Evolutionary conservation across 148 eudicot species (phyloP), one percentile per base, ranked within the genome.

Genomic region (Rhododendron ferrugineum): DNA sequence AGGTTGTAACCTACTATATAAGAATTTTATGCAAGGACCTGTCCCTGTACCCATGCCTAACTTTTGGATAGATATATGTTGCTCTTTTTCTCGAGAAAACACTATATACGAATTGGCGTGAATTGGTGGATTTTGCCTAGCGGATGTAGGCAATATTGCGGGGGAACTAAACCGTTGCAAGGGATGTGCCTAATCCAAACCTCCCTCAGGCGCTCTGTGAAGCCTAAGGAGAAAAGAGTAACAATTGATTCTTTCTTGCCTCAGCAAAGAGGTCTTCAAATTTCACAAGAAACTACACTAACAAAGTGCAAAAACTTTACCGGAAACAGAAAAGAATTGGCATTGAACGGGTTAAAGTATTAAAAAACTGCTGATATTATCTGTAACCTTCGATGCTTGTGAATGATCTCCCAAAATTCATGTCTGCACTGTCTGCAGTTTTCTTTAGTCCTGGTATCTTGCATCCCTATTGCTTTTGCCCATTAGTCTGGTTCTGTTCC

Each of bases 401-500:
- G 42, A 46, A 46, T 11, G 36, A 14, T 68, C 30, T 82, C 56
- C 11, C 15, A 0, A 14, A 16, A 37, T 22, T 82, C 3, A 36
- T 3, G 62, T 82, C 37, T 83, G 3, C 42, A 18, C 42, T 72
- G 52, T 26, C 83, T n/a, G 52, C 34, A 5, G 40, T n/a, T n/a
- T 52, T 72, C 26, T 37, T 44, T 49, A 18, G 40, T 36, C 28
- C 75, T 70, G 37, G 74, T 70, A 11, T 66, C 14, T 26, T 68
- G 56, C 50, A 74, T 82, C 73, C 73, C 60, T 16, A 46, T 56
- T 82, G 80, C 73, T 82, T n/a, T 60, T 56, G n/a, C 50, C 36
- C 14, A n/a, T 34, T 34, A 22, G 26, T 42, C 23, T 83, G 40
- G 83, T 64, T 86, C 84, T 34, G 58, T 18, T 77, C 34, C 54